Evolutionary conservation across 192 early-diverging fungal genomes (phyloP).

Genomic region (Paraglomus brasilianum): DNA sequence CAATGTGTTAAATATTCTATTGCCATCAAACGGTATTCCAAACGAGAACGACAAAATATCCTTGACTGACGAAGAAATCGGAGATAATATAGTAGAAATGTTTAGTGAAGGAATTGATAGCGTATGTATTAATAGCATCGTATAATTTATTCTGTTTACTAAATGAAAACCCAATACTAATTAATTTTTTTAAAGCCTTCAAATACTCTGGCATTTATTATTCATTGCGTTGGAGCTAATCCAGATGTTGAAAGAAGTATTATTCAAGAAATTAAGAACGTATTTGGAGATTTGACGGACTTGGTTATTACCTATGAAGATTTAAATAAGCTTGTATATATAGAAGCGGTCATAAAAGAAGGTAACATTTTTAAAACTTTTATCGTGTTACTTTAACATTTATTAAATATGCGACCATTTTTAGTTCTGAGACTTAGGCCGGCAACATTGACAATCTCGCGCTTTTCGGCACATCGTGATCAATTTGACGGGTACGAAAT

Average conservation of each 20-base stretch:
- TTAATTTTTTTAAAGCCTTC: constrained; percentile 15
- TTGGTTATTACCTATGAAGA: constrained; percentile 20
- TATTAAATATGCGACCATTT: background rate
- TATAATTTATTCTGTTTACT: background rate
- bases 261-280: constrained; percentile 2
- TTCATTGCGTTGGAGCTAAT: constrained; percentile 14
- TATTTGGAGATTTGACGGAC: background rate
- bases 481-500: constrained; percentile 12
- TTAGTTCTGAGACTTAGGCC: constrained; percentile 15
- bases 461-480: background rate
- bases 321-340: constrained; percentile 23
- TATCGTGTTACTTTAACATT: background rate
- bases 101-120: constrained; percentile 21
- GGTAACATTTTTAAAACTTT: background rate
- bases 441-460: constrained; percentile 3
- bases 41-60: background rate
- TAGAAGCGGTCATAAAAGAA: constrained; percentile 22
- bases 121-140: constrained; percentile 14
- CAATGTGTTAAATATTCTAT: constrained; percentile 10
- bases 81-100: constrained; percentile 9
- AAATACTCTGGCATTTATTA: constrained; percentile 17
- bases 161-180: background rate
- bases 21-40: background rate
- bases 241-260: background rate
- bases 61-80: constrained; percentile 14